Evolutionary conservation across 331 rosid species (phyloP), one percentile per base, ranked within the genome.

Genomic region (Rosa hybrid): DNA sequence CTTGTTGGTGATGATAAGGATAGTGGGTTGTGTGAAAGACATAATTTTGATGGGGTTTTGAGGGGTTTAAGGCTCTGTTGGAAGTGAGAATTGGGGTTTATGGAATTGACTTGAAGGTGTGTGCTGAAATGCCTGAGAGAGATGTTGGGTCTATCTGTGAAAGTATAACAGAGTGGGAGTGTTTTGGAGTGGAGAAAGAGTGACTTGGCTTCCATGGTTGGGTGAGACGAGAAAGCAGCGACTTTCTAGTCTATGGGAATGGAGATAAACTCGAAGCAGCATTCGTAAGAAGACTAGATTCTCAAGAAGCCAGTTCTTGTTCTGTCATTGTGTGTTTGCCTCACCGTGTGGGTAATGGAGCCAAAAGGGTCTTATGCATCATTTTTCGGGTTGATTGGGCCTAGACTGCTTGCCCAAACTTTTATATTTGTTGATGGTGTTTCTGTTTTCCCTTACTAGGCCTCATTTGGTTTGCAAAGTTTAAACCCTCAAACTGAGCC

Each of bases 171-270:
- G 2, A 78, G 83, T 11, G 94, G 89, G 81, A 75, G 60, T 68
- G 68, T 49, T 60, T 83, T 89, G 23, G 93, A 75, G 84, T 76
- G 88, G 57, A 88, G 75, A 68, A 93, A 85, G 67, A 84, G 57
- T 38, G 91, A 87, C 13, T 86, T 82, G 5, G 84, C 84, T 59
- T 87, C 98, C 99, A 95, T 95, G 77, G 78, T 51, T 62, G 81
- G 7, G 20, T 7, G 74, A 71, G 49, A 54, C 46, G 56, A 68
- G 77, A 78, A 54, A 75, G 54, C 78, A 57, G 76, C 46, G 60
- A 67, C 71, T 39, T 81, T 77, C 13, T 5, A 71, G 68, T 78
- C 34, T 21, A 79, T 39, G 63, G 45, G 25, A 71, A 71, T 23
- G 38, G 23, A 45, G 78, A 77, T 42, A 79, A 79, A 75, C 46